Evolutionary conservation across 345 rosid genomes (phyloP), one percentile per base, ranked within the genome.

Genomic region (Pelargonium nanum): DNA sequence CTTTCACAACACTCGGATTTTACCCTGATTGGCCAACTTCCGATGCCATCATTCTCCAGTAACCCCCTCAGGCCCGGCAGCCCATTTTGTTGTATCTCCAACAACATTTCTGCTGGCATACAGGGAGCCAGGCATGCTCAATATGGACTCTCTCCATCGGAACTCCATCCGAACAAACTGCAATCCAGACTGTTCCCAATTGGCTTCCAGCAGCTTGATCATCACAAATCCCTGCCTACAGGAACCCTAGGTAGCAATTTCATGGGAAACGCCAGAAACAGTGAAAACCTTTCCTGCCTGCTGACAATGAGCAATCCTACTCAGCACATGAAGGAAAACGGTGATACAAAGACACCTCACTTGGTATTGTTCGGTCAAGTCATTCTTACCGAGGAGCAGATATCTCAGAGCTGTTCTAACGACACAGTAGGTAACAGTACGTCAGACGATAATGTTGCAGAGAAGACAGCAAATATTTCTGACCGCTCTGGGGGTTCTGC

Each of bases 91-190:
- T 80, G 77, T 72, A 72, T 85, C 72, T 75, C 85, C 54, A 87
- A 85, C 68, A 85, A 81, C 70, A 77, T 81, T 82, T 89, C 97
- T 77, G 87, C 84, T 80, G 92, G 97, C 81, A 83, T 94, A 84
- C 99, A 94, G 99, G 99, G 97, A 94, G 96, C 97, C 99, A 94
- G 99, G 99, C 99, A 94, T 80, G 83, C 89, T 68, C 88, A 78
- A 68, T 80, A 77, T 62, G 95, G 83, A 78, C 60, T 80, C 81
- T 81, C 93, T 75, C 68, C 89, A 57, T 73, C 88, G 54, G 91
- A 89, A 69, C 80, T 81, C 75, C 85, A 61, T 77, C 76, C 77
- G 81, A 78, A 70, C 68, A 83, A 71, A 65, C 48, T 40, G 15
- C 77, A 82, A 70, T 86, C 77, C 19, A 77, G 85, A 53, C 72